A percentile compares a stretch with the other conserved stretches of the same genome.
Evolutionary conservation across 176 grass and related monocot genomes (phyloP).

Genomic region (Musa itinerans): DNA sequence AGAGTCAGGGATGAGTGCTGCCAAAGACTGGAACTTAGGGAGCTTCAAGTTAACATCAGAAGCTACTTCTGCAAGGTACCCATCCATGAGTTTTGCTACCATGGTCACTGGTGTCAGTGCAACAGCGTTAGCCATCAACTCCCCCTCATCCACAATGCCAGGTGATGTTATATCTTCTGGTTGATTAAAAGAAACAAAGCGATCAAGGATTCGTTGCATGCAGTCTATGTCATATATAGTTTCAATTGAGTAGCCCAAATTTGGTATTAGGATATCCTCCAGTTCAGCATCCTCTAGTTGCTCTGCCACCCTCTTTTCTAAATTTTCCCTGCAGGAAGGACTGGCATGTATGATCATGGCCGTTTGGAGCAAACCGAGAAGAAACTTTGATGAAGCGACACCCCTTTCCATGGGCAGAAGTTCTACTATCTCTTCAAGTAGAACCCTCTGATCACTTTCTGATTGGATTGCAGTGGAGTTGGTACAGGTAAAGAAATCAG

Average conservation of each 20-base stretch:
- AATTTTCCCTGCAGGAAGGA: slow-evolving; percentile 44
- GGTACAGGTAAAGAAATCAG: background rate
- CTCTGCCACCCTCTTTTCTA: slow-evolving; percentile 44
- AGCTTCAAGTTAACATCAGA: slow-evolving; percentile 56
- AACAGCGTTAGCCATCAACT: slow-evolving; percentile 20
- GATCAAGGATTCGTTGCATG: slow-evolving; percentile 67
- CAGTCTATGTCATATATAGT: slow-evolving; percentile 81
- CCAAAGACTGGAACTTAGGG: slow-evolving; percentile 62
- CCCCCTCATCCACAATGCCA: slow-evolving; percentile 45
- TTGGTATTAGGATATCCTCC: slow-evolving; percentile 68
- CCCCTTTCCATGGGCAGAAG: slow-evolving; percentile 56
- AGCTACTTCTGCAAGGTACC: slow-evolving; percentile 71
- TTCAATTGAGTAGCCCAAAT: slow-evolving; percentile 36
- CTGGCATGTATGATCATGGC: slow-evolving; percentile 54
- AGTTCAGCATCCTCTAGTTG: slow-evolving; percentile 62
- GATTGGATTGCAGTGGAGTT: slow-evolving; percentile 24
- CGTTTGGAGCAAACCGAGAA: slow-evolving; percentile 47
- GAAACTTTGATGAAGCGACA: slow-evolving; percentile 37
- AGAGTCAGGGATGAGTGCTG: slow-evolving; percentile 53
- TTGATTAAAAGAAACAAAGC: slow-evolving; percentile 41
- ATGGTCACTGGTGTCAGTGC: slow-evolving; percentile 42
- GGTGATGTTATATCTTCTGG: slow-evolving; percentile 23
- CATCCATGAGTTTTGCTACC: slow-evolving; percentile 55
- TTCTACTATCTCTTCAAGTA: slow-evolving; percentile 59
- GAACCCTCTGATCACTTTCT: slow-evolving; percentile 43